Percentiles rank a stretch among this genome's conserved stretches.
Conservation (phyloP, 352 stramenopile species). For the Pythium sukuiense region DNA sequence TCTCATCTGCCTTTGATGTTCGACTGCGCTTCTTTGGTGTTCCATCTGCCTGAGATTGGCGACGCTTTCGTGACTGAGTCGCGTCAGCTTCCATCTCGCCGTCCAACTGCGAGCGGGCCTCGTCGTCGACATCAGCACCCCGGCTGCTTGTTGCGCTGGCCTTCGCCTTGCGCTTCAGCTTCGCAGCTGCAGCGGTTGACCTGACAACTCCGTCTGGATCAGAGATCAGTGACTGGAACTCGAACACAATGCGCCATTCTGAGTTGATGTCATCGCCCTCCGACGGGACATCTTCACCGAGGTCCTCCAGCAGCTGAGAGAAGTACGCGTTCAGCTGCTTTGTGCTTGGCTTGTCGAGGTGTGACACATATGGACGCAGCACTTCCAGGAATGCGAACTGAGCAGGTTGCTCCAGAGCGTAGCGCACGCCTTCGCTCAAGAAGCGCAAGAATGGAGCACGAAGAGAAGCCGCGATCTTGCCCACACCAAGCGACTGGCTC, state of each 20-base stretch:
- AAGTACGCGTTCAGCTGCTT: constrained; percentile 75
- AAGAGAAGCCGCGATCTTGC: constrained; percentile 64
- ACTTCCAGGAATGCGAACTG: constrained; percentile 75
- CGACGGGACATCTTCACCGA: constrained; percentile 41
- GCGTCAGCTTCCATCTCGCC: constrained; percentile 1
- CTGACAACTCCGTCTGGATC: constrained; percentile 22
- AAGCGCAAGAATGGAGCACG: constrained; percentile 81
- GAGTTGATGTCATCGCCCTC: constrained; percentile 43
- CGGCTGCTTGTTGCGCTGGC: constrained; percentile 8
- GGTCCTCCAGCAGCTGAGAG: constrained; percentile 47
- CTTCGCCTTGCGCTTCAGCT: constrained; percentile 26
- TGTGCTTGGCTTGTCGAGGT: constrained; percentile 62
- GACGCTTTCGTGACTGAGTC: constrained; percentile 2
- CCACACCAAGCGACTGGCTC: constrained; percentile 78
- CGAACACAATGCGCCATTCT: constrained; percentile 59
- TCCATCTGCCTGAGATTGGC: background rate
- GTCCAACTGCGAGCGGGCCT: constrained; percentile 10
- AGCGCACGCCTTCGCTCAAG: constrained; percentile 78
- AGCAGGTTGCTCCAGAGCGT: constrained; percentile 48
- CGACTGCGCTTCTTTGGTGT: constrained; percentile 2
- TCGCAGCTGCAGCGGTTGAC: constrained; percentile 4
- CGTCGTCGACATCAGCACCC: constrained; percentile 1
- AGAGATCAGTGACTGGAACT: constrained; percentile 51
- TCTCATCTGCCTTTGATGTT: background rate
- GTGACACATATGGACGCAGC: constrained; percentile 69